Conservation (phyloP, 441 rosid genomes). For the Mallotus japonicus region DNA sequence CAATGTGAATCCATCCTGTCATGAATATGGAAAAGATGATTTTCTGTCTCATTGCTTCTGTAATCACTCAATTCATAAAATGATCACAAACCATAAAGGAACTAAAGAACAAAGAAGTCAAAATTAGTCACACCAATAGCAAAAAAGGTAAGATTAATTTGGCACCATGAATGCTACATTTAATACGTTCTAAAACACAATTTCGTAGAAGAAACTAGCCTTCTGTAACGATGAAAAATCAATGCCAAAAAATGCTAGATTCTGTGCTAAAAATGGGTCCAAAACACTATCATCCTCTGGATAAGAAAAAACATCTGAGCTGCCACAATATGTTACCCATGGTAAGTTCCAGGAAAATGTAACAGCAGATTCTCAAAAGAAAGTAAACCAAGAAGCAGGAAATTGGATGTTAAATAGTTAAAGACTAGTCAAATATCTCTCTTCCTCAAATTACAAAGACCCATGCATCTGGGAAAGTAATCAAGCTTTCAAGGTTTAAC, state of each 20-base stretch:
- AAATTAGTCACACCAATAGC: neutral
- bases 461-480: neutral
- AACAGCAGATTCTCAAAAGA: neutral
- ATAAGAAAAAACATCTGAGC: constrained; percentile 97
- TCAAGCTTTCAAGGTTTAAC: constrained; percentile 6
- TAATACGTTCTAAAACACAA: constrained; percentile 13
- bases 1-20: neutral
- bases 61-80: neutral
- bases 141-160: neutral
- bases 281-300: constrained; percentile 87
- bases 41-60: neutral
- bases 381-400: neutral
- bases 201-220: constrained; percentile 41
- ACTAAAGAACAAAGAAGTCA: neutral
- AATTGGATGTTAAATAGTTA: neutral
- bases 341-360: constrained; percentile 35
- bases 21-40: neutral
- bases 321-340: constrained; percentile 59
- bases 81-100: neutral
- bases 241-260: constrained; percentile 94
- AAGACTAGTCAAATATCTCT: constrained; percentile 1
- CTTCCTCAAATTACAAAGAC: constrained; percentile 2
- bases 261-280: constrained; percentile 88
- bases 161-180: neutral
- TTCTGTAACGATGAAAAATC: constrained; percentile 94